Percentiles rank a stretch among this genome's conserved stretches.
phyloP scores from a whole-genome alignment of 225 moss, liverwort and hornwort genomes.

The Anthoceros angustus region DNA sequence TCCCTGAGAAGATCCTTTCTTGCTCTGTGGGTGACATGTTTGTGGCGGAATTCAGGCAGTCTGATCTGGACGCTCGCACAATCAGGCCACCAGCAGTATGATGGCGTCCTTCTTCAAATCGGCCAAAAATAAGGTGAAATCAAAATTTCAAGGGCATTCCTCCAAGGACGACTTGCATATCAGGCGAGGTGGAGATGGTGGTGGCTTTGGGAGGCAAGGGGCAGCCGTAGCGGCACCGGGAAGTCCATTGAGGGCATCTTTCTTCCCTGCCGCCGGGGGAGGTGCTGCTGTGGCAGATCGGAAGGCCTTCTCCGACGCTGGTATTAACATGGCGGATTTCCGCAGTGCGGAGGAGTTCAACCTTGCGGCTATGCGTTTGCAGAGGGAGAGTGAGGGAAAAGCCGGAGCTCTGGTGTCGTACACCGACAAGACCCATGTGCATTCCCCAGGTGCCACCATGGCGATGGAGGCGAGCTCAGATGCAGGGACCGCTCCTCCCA shows the following conservation, averaged over 20 bases:
- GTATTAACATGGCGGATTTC: not conserved
- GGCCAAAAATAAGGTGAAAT: not conserved
- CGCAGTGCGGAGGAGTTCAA: not conserved
- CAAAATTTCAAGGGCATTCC: not conserved
- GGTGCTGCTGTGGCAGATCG: not conserved
- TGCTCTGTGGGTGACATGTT: too few relatives aligned
- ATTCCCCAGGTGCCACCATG: not conserved
- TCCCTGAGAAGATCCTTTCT: too few relatives aligned
- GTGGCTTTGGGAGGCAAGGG: not conserved
- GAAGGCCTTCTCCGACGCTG: not conserved
- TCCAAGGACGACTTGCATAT: not conserved
- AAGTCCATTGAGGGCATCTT: not conserved
- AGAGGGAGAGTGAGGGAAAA: not conserved
- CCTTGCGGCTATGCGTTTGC: not conserved
- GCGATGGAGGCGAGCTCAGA: not conserved
- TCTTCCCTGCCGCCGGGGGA: not conserved
- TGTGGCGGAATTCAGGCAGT: not conserved
- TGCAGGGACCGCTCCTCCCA: not conserved
- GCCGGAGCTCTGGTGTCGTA: not conserved
- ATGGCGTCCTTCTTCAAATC: slow-evolving; percentile 5
- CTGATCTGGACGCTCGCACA: not conserved
- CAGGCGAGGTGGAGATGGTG: not conserved
- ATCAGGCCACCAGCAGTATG: not conserved
- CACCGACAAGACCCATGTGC: not conserved
- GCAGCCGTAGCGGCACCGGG: not conserved